phyloP scores from a whole-genome alignment of 192 early-diverging fungal species.

The Pilobolus umbonatus region DNA sequence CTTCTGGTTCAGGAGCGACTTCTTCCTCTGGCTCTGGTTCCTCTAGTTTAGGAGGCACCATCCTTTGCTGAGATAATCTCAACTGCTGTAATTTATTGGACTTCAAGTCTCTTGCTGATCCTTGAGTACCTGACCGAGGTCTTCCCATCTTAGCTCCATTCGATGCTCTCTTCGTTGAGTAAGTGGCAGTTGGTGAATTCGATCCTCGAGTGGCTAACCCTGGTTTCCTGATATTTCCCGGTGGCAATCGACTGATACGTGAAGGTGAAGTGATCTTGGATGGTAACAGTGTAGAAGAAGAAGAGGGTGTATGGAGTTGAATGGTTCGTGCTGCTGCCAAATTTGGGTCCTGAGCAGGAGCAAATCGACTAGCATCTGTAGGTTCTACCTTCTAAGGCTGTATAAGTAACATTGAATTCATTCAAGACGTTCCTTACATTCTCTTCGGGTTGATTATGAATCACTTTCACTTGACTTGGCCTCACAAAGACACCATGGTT shows the following conservation, averaged over 20 bases:
- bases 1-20: not conserved
- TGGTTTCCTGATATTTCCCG: conserved; percentile 7
- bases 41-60: not conserved
- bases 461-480: conserved; percentile 48
- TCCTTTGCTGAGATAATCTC: conserved; percentile 19
- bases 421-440: too few species aligned
- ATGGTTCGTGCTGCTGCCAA: conserved; percentile 13
- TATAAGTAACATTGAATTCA: not conserved
- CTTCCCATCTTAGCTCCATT: conserved; percentile 1
- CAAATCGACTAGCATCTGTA: too few species aligned
- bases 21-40: conserved; percentile 3
- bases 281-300: conserved; percentile 20
- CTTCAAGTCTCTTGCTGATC: not conserved
- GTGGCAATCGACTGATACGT: conserved; percentile 19
- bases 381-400: conserved; percentile 4
- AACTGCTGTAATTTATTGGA: conserved; percentile 19
- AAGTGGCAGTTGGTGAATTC: conserved; percentile 13
- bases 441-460: too few species aligned
- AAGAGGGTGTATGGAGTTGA: conserved; percentile 22
- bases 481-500: conserved; percentile 78
- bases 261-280: conserved; percentile 19
- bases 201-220: not conserved
- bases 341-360: conserved; percentile 26
- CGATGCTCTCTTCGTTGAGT: not conserved
- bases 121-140: conserved; percentile 6